Evolutionary conservation across 352 stramenopile genomes (phyloP), one percentile per base, ranked within the genome.

Genomic region (Globisporangium polare): DNA sequence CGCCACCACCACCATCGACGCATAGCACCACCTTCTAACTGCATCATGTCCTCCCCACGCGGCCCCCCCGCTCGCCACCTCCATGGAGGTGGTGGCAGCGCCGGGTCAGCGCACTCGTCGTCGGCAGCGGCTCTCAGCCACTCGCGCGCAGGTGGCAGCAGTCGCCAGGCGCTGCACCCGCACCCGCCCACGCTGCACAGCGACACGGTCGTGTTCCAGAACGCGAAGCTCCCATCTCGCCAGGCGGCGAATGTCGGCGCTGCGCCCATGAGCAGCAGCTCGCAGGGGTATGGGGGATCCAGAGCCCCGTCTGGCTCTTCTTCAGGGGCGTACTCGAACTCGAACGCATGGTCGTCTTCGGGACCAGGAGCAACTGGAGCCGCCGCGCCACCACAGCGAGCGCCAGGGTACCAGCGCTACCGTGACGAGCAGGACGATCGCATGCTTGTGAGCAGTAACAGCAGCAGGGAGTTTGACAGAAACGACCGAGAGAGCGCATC

Each of bases 131-230:
- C 55, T 33, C 29, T 46, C 31, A 41, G 29, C 42, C 29, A 52
- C 15, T 20, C 55, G 27, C 54, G 55, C 42, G 10, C 20, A 47
- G 12, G 54, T 20, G 22, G 54, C 55, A 45, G 7, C 26, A 59
- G 22, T 53, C 59, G 42, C 17, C 59, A 65, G 22, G 49, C 20
- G 15, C 22, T 65, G 59, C 59, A 60, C 50, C 53, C 68, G 59
- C 59, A 60, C 50, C 53, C 68, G 35, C 63, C 69, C 27, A 69
- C 63, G 35, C 58, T 88, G 45, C 68, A 77, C 29, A 80, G 77
- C 57, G 79, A 89, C 61, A 84, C 79, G 0, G 73, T 89, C 29
- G 77, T 89, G 22, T 89, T 89, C 65, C 77, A 78, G 51, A 67
- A 79, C 58, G 72, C 79, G 18, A 87, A 86, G 50, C 62, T 80